Percentiles rank a stretch among this genome's conserved stretches.
These are phyloP conservation scores for Corchorus capsularis DNA, from an alignment of 345 rosid genomes.

Conservation along the genomic window DNA sequence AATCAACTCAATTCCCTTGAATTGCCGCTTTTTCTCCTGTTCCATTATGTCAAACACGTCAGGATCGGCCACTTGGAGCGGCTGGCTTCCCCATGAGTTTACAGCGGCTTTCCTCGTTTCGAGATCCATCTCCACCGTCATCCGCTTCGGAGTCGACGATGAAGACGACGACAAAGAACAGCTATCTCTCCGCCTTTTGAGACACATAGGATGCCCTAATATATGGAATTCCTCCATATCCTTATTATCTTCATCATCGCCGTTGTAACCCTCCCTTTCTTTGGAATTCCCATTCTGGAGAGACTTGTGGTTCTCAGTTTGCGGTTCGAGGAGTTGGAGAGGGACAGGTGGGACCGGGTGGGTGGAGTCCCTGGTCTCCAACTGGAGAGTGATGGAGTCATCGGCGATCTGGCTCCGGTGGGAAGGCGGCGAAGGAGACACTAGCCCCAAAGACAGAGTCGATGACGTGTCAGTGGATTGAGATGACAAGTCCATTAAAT, in stretches of 20 bases:
- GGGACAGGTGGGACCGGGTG: neutral
- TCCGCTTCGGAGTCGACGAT: conserved; percentile 25
- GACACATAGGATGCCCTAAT: conserved; percentile 66
- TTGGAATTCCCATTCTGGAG: conserved; percentile 34
- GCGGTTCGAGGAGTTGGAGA: conserved; percentile 20
- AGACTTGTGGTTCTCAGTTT: neutral
- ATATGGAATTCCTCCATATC: conserved; percentile 59
- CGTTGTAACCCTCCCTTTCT: conserved; percentile 19
- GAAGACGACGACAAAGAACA: conserved; percentile 36
- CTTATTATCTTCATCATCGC: conserved; percentile 31
- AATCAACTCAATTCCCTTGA: conserved; percentile 68
- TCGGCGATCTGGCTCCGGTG: conserved; percentile 16
- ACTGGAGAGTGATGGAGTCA: conserved; percentile 16
- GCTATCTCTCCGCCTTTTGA: conserved; percentile 46
- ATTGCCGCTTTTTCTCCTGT: conserved; percentile 64
- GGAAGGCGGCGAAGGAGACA: conserved; percentile 11
- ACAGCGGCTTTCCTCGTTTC: conserved; percentile 39
- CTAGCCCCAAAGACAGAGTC: conserved; percentile 4
- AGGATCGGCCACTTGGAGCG: conserved; percentile 56
- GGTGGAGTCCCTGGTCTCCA: conserved; percentile 8
- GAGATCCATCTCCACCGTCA: conserved; percentile 29
- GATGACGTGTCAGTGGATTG: conserved; percentile 11
- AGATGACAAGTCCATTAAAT: conserved; percentile 17
- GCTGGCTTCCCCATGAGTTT: conserved; percentile 57
- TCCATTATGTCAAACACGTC: conserved; percentile 60